These are phyloP conservation scores for Sphagnurus paluster DNA, from an alignment of 1,284 basidiomycete species.

Conservation along the genomic window DNA sequence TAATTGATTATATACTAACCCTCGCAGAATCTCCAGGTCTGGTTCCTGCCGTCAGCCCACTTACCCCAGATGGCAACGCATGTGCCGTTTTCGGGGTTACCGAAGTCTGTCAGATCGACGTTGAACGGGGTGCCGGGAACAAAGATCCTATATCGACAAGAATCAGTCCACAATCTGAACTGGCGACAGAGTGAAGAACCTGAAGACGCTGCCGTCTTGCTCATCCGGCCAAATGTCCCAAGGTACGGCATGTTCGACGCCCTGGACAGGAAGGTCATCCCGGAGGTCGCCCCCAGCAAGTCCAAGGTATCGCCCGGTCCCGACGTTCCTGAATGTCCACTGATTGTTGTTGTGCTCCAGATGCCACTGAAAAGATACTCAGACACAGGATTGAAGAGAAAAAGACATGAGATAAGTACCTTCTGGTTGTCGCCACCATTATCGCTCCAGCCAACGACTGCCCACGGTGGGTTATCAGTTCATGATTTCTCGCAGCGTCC, in stretches of 20 bases:
- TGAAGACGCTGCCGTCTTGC: slow-evolving; percentile 12
- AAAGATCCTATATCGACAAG: slow-evolving; percentile 16
- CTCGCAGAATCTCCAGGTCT: slow-evolving; percentile 24
- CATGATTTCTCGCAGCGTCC: neutral
- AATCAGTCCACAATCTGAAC: neutral
- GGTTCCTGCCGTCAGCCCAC: slow-evolving; percentile 21
- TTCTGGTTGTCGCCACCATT: slow-evolving; percentile 24
- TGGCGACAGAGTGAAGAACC: slow-evolving; percentile 10
- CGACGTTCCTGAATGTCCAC: slow-evolving; percentile 23
- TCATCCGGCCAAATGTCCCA: slow-evolving; percentile 25
- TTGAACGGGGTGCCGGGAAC: slow-evolving; percentile 18
- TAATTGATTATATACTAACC: slow-evolving; percentile 1
- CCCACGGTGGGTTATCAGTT: neutral
- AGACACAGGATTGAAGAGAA: neutral
- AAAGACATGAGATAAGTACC: slow-evolving; percentile 9
- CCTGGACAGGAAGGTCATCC: slow-evolving; percentile 17
- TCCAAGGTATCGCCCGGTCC: slow-evolving; percentile 22
- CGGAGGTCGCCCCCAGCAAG: slow-evolving; percentile 1
- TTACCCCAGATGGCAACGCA: slow-evolving; percentile 23
- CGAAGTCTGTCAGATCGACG: slow-evolving; percentile 23
- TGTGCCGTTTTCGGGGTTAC: slow-evolving; percentile 21
- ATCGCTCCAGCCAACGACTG: slow-evolving; percentile 22
- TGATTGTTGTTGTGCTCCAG: slow-evolving; percentile 12
- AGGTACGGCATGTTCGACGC: slow-evolving; percentile 11
- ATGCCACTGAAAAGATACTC: slow-evolving; percentile 18